These are phyloP conservation scores for Trichoderma sp. DNA, from an alignment of 2,329 filamentous ascomycete genomes.

Conservation along the genomic window DNA sequence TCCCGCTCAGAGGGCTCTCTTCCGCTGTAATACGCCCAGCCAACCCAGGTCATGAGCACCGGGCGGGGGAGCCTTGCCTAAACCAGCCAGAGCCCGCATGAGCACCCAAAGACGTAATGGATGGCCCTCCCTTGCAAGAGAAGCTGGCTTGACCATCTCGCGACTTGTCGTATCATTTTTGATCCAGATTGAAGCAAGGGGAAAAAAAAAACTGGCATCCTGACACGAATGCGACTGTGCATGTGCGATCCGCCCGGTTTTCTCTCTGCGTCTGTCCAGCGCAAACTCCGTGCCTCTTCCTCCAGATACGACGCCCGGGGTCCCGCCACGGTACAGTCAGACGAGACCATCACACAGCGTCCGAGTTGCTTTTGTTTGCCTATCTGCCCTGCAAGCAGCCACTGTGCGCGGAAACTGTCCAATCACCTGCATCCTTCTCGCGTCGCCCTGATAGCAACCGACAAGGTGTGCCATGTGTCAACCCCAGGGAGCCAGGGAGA, in stretches of 20 bases:
- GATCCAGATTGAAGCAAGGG: not conserved
- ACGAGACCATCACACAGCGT: not conserved
- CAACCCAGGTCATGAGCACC: conserved; percentile 18
- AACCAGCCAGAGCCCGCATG: conserved; percentile 11
- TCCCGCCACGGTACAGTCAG: not conserved
- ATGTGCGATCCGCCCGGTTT: not conserved
- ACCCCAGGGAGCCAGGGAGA: not conserved
- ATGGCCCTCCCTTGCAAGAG: not conserved
- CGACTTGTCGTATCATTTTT: not conserved
- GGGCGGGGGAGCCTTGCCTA: conserved; percentile 18
- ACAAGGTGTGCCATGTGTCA: conserved; percentile 2
- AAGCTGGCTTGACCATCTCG: not conserved
- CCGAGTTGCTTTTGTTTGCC: not conserved
- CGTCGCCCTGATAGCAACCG: not conserved
- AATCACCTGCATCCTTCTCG: not conserved
- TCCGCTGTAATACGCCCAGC: not conserved
- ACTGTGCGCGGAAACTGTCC: not conserved
- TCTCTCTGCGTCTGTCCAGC: not conserved
- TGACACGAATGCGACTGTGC: not conserved
- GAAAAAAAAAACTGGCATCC: not conserved
- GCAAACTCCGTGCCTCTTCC: not conserved
- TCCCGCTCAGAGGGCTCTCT: not conserved
- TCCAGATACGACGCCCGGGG: not conserved
- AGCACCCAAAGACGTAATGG: conserved; percentile 11
- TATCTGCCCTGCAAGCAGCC: not conserved